These are phyloP conservation scores for Rossbeevera mucosa DNA, from an alignment of 768 basidiomycete genomes.

Conservation along the genomic window DNA sequence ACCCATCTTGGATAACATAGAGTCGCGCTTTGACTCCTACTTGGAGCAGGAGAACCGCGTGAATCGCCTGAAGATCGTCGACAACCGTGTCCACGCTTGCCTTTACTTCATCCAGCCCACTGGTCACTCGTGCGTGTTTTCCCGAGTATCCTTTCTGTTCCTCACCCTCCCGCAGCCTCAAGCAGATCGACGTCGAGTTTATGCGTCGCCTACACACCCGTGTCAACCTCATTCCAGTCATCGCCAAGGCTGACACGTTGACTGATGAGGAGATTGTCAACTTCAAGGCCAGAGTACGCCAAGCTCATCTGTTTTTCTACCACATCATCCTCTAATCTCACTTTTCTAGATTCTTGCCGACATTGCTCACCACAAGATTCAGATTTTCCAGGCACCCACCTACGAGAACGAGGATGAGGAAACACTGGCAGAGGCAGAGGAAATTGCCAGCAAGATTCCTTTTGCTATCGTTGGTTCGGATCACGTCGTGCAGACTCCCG, in stretches of 20 bases:
- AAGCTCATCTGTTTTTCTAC: neutral
- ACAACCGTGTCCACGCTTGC: constrained; percentile 98
- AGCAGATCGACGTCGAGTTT: constrained; percentile 98
- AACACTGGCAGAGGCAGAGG: constrained; percentile 94
- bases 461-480: constrained; percentile 98
- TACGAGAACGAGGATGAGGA: constrained; percentile 99
- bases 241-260: constrained; percentile 96
- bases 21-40: constrained; percentile 95
- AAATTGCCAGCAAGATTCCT: constrained; percentile 96
- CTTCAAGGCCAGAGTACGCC: constrained; percentile 86
- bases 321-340: neutral
- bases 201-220: constrained; percentile 96
- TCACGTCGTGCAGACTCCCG: constrained; percentile 70
- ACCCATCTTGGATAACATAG: constrained; percentile 97
- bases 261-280: constrained; percentile 92
- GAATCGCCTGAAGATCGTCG: constrained; percentile 87
- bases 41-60: constrained; percentile 98
- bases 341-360: constrained; percentile 75
- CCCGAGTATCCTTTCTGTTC: too few relatives aligned
- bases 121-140: constrained; percentile 79
- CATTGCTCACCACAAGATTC: constrained; percentile 92
- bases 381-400: constrained; percentile 95
- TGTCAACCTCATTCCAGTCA: constrained; percentile 98
- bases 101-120: constrained; percentile 99
- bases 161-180: constrained; percentile 54